phyloP scores from a whole-genome alignment of 2,329 filamentous ascomycete species.

The Pseudogymnoascus sp. region DNA sequence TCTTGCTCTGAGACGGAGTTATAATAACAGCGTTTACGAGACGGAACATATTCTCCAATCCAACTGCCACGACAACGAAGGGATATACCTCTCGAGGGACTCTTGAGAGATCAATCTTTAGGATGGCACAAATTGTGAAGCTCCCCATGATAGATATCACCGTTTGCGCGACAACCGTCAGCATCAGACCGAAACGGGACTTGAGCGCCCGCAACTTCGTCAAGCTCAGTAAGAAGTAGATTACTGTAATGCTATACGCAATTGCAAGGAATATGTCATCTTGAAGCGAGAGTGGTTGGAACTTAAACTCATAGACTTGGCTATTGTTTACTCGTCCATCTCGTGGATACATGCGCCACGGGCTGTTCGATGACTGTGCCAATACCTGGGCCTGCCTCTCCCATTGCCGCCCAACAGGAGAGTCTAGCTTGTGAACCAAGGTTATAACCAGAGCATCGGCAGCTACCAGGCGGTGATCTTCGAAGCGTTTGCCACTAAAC shows the following conservation, averaged over 20 bases:
- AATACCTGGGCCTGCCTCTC: slow-evolving; percentile 48
- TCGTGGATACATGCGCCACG: slow-evolving; percentile 58
- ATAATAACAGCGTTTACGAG: slow-evolving; percentile 70
- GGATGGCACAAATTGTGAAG: slow-evolving; percentile 68
- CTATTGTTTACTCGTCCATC: slow-evolving; percentile 45
- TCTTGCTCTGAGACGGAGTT: slow-evolving; percentile 59
- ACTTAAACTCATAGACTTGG: slow-evolving; percentile 69
- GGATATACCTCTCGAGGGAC: slow-evolving; percentile 69
- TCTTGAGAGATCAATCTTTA: slow-evolving; percentile 65
- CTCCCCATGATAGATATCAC: slow-evolving; percentile 66
- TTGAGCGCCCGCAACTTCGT: slow-evolving; percentile 66
- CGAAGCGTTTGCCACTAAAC: slow-evolving; percentile 72
- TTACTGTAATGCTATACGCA: slow-evolving; percentile 53
- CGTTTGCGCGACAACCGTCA: slow-evolving; percentile 63
- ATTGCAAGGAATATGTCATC: slow-evolving; percentile 56
- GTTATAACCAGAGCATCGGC: slow-evolving; percentile 74
- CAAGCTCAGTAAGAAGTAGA: slow-evolving; percentile 60
- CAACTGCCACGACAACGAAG: slow-evolving; percentile 66
- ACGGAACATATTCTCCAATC: slow-evolving; percentile 69
- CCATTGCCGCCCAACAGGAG: slow-evolving; percentile 57
- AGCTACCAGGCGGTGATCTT: slow-evolving; percentile 56
- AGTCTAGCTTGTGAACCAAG: slow-evolving; percentile 58
- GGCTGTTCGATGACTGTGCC: slow-evolving; percentile 31
- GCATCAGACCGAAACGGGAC: slow-evolving; percentile 62
- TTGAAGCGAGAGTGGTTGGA: slow-evolving; percentile 59